Evolutionary conservation across 441 rosid genomes (phyloP), one percentile per base, ranked within the genome.

Genomic region (Kokia cookei): DNA sequence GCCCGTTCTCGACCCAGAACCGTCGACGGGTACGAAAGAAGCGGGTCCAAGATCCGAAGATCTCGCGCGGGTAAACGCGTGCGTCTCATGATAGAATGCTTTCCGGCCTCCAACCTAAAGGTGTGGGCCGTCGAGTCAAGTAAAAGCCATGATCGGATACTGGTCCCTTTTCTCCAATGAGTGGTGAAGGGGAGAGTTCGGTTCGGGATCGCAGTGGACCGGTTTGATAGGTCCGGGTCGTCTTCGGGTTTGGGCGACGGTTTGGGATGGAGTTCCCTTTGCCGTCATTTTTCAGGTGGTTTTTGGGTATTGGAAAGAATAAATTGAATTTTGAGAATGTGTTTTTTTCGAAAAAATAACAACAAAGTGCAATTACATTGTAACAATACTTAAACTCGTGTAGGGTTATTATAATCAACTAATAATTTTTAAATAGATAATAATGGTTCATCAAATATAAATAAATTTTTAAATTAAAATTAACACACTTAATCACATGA

Each of bases 1-100:
- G 93, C 97, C 60, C 84, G 84, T 80, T 92, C 98, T 75, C 97
- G 81, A 19, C 97, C 97, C 73, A 94, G 78, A 66, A 90, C 77
- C 22, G 97, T 85, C 3, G 98, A 92, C 5, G 94, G 97, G 80
- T 91, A 92, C 50, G 98, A 88, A 15, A 92, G 86, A 2, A 86
- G 81, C 15, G 97, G 97, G 83, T 94, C 97, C 12, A 92, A 88
- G 32, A 89, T 86, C 81, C 98, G 85, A 37, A 94, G 93, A 80
- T 92, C 97, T n/a, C 97, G 85, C 13, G 91, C 95, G 11, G 97
- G 98, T 4, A 91, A 80, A 42, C 97, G 93, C 13, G 97, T 92
- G 4, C 88, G 97, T 40, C 95, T 90, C 97, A 94, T 94, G 86
- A 94, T 88, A 8, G 85, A 70, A 76, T 94, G 97, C 80, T 94